These are phyloP conservation scores for Rhodotorula sp. DNA, from an alignment of 1,284 basidiomycete genomes.

Conservation along the genomic window DNA sequence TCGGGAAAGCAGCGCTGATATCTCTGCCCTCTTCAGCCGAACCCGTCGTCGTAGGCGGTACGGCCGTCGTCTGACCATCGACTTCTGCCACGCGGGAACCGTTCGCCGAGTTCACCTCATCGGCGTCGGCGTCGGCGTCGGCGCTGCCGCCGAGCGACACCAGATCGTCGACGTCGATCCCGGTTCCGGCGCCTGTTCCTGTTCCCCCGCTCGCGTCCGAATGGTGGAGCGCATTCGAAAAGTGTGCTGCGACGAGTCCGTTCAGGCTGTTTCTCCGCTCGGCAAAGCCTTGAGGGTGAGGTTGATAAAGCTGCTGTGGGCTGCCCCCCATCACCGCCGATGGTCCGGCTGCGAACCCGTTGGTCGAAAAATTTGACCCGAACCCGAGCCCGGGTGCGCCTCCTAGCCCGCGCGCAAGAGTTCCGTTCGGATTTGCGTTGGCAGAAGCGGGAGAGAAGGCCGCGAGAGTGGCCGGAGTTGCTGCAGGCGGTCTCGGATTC, in stretches of 20 bases:
- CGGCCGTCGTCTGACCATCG: neutral
- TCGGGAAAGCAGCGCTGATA: neutral
- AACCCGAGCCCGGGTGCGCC: neutral
- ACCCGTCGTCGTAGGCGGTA: neutral
- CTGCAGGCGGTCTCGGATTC: constrained; percentile 12
- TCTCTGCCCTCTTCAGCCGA: neutral
- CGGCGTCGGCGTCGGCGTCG: neutral
- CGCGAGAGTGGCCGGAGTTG: constrained; percentile 11
- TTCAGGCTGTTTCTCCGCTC: constrained; percentile 8
- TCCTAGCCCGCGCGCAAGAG: too few relatives aligned
- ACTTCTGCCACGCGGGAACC: neutral
- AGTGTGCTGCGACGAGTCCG: constrained; percentile 7
- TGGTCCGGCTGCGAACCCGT: neutral
- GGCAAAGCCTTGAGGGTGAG: neutral
- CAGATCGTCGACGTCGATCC: constrained; percentile 5
- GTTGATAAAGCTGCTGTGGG: too few relatives aligned
- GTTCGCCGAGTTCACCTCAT: neutral
- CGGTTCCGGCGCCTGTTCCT: neutral
- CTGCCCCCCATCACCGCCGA: neutral
- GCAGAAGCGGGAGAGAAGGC: constrained; percentile 17
- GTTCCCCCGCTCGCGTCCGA: neutral
- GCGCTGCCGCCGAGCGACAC: neutral
- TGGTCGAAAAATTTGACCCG: neutral
- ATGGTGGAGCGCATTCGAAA: neutral
- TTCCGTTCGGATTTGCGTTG: neutral